Evolutionary conservation across 2,329 filamentous ascomycete genomes (phyloP).

Genomic region (Neonectria faginata): DNA sequence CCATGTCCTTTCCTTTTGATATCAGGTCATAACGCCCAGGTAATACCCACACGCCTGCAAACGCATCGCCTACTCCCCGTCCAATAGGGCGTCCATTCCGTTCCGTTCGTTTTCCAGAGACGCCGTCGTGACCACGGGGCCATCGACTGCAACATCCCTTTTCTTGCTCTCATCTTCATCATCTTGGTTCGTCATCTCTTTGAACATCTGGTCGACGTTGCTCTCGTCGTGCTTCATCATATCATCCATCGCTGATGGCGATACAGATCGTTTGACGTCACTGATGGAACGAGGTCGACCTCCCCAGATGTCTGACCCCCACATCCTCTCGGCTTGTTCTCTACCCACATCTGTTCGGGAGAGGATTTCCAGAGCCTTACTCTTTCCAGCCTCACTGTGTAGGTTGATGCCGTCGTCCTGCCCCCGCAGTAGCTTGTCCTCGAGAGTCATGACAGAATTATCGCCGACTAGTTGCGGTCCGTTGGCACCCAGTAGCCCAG

Average conservation of each 20-base stretch:
- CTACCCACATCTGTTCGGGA: conserved; percentile 62
- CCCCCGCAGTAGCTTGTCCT: conserved; percentile 63
- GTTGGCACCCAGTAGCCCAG: conserved; percentile 56
- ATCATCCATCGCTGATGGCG: conserved; percentile 46
- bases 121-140: conserved; percentile 53
- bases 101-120: conserved; percentile 60
- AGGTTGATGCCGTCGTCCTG: conserved; percentile 60
- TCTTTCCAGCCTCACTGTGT: conserved; percentile 59
- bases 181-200: conserved; percentile 66
- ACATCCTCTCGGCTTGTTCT: conserved; percentile 63
- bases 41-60: conserved; percentile 25
- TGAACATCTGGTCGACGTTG: conserved; percentile 67
- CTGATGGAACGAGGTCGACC: conserved; percentile 46
- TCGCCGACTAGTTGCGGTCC: conserved; percentile 58
- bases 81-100: conserved; percentile 59
- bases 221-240: conserved; percentile 56
- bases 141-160: conserved; percentile 47
- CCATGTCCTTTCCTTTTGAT: conserved; percentile 38
- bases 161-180: conserved; percentile 60
- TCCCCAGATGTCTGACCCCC: conserved; percentile 63
- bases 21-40: conserved; percentile 39
- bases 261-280: conserved; percentile 42
- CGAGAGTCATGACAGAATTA: conserved; percentile 57
- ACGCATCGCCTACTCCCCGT: conserved; percentile 52
- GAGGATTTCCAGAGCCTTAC: conserved; percentile 65